A percentile compares a stretch with the other conserved stretches of the same genome.
Evolutionary conservation across 2,329 filamentous ascomycete genomes (phyloP).

Genomic region (Rhinocladiella similis): DNA sequence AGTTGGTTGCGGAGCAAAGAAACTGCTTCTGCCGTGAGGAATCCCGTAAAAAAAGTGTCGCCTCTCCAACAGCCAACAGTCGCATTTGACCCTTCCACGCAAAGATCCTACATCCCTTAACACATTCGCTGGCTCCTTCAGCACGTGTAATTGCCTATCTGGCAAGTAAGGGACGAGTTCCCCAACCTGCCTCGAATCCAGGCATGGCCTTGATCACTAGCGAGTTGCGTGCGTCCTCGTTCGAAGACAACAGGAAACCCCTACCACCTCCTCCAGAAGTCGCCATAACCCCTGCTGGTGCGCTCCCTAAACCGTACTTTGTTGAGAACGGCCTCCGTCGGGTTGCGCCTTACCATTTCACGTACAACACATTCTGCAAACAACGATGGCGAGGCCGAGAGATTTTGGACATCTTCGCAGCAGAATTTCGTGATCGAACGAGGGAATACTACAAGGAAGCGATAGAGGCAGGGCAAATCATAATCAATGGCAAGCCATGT

Average conservation of each 20-base stretch:
- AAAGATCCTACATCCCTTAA: not conserved
- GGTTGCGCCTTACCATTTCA: slow-evolving; percentile 84
- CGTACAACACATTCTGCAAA: slow-evolving; percentile 94
- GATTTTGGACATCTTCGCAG: slow-evolving; percentile 82
- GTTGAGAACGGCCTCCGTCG: slow-evolving; percentile 80
- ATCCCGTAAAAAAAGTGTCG: not conserved
- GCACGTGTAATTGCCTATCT: slow-evolving; percentile 42
- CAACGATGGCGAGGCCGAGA: slow-evolving; percentile 83
- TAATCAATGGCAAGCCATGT: slow-evolving; percentile 73
- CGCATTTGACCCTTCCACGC: not conserved
- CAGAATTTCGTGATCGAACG: slow-evolving; percentile 88
- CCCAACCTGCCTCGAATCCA: slow-evolving; percentile 24
- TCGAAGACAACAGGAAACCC: slow-evolving; percentile 22
- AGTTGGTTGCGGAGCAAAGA: not conserved
- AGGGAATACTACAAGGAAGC: slow-evolving; percentile 80
- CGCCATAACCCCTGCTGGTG: slow-evolving; percentile 35
- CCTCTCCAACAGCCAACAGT: too few species aligned
- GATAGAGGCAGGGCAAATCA: slow-evolving; percentile 76
- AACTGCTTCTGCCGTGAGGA: not conserved
- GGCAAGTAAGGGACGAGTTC: slow-evolving; percentile 37
- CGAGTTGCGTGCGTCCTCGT: slow-evolving; percentile 18
- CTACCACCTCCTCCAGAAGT: slow-evolving; percentile 22
- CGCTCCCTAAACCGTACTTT: slow-evolving; percentile 72
- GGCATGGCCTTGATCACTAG: slow-evolving; percentile 39
- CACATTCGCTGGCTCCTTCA: slow-evolving; percentile 32